phyloP scores from a whole-genome alignment of 179 eudicot species.

The Kewa caespitosa region DNA sequence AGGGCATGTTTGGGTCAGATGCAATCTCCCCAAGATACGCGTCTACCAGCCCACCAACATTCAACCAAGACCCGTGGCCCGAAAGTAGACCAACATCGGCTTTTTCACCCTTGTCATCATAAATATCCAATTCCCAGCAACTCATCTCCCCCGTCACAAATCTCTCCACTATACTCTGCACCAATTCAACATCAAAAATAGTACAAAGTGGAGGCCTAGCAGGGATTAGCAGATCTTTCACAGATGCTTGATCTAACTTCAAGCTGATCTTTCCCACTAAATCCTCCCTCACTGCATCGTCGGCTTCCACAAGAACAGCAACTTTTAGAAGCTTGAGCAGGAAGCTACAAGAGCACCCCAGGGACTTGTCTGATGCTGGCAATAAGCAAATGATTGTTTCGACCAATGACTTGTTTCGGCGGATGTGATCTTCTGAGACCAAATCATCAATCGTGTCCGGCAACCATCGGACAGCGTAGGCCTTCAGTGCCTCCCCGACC shows the following conservation, averaged over 20 bases:
- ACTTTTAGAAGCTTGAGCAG: constrained; percentile 70
- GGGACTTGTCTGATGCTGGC: constrained; percentile 57
- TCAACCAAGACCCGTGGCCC: constrained; percentile 51
- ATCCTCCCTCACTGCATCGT: constrained; percentile 51
- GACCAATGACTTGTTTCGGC: constrained; percentile 56
- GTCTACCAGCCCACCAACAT: constrained; percentile 64
- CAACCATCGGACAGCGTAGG: constrained; percentile 75
- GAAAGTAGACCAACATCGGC: constrained; percentile 32
- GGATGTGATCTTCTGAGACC: constrained; percentile 52
- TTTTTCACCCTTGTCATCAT: constrained; percentile 30
- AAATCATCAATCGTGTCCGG: constrained; percentile 68
- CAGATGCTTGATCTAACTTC: constrained; percentile 74
- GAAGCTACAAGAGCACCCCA: constrained; percentile 78
- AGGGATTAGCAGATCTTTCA: constrained; percentile 63
- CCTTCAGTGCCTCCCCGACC: constrained; percentile 71
- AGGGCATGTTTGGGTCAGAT: constrained; percentile 49
- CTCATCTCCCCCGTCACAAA: constrained; percentile 44
- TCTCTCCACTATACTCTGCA: constrained; percentile 49
- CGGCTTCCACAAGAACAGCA: constrained; percentile 63
- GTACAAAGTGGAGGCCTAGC: constrained; percentile 53
- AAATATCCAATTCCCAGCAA: constrained; percentile 29
- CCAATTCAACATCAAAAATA: constrained; percentile 66
- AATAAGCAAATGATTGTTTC: constrained; percentile 68
- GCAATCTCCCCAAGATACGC: constrained; percentile 69
- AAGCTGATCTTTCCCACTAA: constrained; percentile 50